A percentile compares a stretch with the other conserved stretches of the same genome.
Evolutionary conservation across 768 basidiomycete species (phyloP).

Genomic region (Chlorophyllum brunneum): DNA sequence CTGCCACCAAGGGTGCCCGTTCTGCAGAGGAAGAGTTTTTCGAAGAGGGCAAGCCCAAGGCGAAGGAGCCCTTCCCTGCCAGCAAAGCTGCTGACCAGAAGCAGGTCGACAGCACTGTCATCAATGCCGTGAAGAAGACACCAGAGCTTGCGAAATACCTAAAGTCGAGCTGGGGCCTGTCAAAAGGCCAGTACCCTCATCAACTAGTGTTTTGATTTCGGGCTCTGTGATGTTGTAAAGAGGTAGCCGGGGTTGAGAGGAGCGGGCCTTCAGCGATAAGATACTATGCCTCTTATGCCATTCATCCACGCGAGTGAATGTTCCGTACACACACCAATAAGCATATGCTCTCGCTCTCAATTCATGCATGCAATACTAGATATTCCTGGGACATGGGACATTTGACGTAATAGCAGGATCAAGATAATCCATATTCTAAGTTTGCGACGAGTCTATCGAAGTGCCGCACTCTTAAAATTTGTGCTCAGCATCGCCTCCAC

Average conservation of each 20-base stretch:
- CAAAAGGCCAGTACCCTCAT: slow-evolving; percentile 97
- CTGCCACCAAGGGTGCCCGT: slow-evolving; percentile 57
- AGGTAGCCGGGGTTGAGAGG: slow-evolving; percentile 14
- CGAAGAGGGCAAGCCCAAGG: slow-evolving; percentile 86
- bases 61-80: slow-evolving; percentile 82
- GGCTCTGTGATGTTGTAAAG: slow-evolving; percentile 7
- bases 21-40: slow-evolving; percentile 99
- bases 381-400: too few relatives aligned
- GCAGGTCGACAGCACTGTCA: slow-evolving; percentile 71
- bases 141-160: slow-evolving; percentile 92
- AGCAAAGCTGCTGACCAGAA: slow-evolving; percentile 91
- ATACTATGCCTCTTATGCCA: slow-evolving; percentile 9
- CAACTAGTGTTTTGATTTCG: slow-evolving; percentile 77
- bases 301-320: slow-evolving; percentile 4
- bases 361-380: slow-evolving; percentile 2
- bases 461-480: not conserved
- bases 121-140: slow-evolving; percentile 86
- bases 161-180: slow-evolving; percentile 87
- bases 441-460: too few relatives aligned
- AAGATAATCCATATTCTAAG: too few relatives aligned
- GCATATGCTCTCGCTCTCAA: slow-evolving; percentile 22
- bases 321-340: slow-evolving; percentile 15
- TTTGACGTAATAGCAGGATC: too few relatives aligned
- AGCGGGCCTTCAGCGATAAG: slow-evolving; percentile 13
- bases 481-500: slow-evolving; percentile 23